Percentiles rank a stretch among this genome's conserved stretches.
These are phyloP conservation scores for Yarrowia divulgata DNA, from an alignment of 805 yeast species.

Conservation along the genomic window DNA sequence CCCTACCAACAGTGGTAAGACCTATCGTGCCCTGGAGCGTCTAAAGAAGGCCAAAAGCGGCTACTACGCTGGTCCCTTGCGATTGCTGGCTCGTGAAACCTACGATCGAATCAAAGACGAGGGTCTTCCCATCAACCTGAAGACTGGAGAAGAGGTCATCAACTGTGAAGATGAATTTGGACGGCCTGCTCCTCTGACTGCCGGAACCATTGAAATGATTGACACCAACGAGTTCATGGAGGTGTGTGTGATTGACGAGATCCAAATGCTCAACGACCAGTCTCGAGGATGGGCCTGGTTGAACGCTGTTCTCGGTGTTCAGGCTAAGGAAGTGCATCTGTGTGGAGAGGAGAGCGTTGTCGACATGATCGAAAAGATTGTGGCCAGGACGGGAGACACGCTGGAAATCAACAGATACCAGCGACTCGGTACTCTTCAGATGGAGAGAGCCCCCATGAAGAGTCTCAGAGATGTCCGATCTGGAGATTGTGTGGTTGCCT, in stretches of 20 bases:
- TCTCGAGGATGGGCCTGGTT: constrained; percentile 95
- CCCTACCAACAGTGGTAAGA: constrained; percentile 96
- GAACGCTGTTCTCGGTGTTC: constrained; percentile 82
- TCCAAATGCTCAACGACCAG: constrained; percentile 88
- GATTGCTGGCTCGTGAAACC: constrained; percentile 89
- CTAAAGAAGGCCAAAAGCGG: constrained; percentile 74
- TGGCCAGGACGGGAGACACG: constrained; percentile 78
- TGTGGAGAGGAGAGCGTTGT: constrained; percentile 94
- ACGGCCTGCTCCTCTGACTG: constrained; percentile 72
- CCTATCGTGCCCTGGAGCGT: constrained; percentile 77
- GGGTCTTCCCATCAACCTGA: constrained; percentile 75
- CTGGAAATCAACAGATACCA: constrained; percentile 73
- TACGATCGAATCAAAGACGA: constrained; percentile 77
- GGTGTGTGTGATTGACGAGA: constrained; percentile 91
- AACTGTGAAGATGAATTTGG: constrained; percentile 72
- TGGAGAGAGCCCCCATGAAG: neutral
- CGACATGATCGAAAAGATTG: constrained; percentile 66
- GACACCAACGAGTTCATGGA: constrained; percentile 74
- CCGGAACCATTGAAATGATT: constrained; percentile 95
- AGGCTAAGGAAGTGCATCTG: constrained; percentile 83
- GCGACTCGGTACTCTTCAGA: constrained; percentile 58
- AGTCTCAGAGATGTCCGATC: constrained; percentile 52
- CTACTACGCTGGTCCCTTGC: constrained; percentile 91
- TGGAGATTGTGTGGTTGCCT: constrained; percentile 92
- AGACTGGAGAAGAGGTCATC: constrained; percentile 95